Base-by-base conservation (phyloP, 2,329 filamentous ascomycete genomes). In the Coleophoma crateriformis region DNA sequence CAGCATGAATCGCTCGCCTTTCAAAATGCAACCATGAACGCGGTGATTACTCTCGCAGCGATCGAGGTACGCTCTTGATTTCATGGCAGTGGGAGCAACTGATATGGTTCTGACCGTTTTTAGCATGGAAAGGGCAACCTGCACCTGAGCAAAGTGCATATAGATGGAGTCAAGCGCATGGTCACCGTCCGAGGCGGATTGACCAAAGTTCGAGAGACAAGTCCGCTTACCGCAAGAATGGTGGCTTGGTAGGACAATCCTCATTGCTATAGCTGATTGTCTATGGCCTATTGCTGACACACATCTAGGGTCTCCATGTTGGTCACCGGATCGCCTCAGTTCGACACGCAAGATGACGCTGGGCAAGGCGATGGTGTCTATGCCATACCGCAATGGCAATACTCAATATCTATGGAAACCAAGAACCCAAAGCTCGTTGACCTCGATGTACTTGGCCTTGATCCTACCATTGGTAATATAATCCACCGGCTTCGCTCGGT, bases 1-100 rank as follows among this genome's bases (percentile, higher is more conserved):
- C 63, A 71, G 27, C 66, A 78, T 53, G 54, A 65, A 0, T 66
- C 67, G 1, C 53, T 76, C 3, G 77, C 78, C 0, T 61, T 76
- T 2, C 73, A 78, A 49, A 76, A 81, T 47, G 76, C 69, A 17
- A 82, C 79, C 0, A 68, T 82, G 62, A 74, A 82, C 51, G 74
- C 77, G 0, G 75, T 82, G 7, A 72, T 82, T 39, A 82, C 78
- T 0, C 57, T 82, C 50, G 78, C 78, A 10, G 73, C 77, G 1
- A 82, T 81, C 43, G 78, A 81, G 59, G 77, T 80, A 54, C 8
- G 19, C 6, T 22, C 7, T 35, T 2, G 2, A 1, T 1, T 19
- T 19, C 19, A 19, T 19, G 19, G 19, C 19, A 19, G 19, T 10
- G 5, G 8, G 40, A 3, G 6, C 41, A 49, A 7, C 34, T 61